Base-by-base conservation (phyloP, 2,329 filamentous ascomycete species). In the Coniochaeta ligniaria region DNA sequence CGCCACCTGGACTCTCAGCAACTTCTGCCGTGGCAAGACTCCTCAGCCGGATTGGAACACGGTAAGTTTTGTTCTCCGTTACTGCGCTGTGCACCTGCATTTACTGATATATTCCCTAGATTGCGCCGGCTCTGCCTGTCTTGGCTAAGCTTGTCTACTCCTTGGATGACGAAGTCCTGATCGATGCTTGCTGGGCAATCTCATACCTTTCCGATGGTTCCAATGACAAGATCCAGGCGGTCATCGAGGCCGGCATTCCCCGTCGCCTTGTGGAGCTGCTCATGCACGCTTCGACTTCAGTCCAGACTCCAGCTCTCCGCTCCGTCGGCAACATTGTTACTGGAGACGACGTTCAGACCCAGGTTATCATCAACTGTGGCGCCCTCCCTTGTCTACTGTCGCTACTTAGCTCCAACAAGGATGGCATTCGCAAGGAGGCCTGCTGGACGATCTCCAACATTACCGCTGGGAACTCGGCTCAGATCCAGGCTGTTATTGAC, bases 361-460 rank as follows among this genome's bases (percentile, higher is more conserved):
- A 99, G 77, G 92, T 99, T 67, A 97, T 99, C 75, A 99, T 99
- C 78, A 99, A 99, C 85, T 96, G 93, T 70, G 94, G 95, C 63
- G 89, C 95, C 66, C 84, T 99, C 55, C 88, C 93, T 47, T 96
- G 93, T 66, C 85, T 99, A n/a, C 81, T 98, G 58, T 95, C 93
- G 38, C 87, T 99, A 20, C 81, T 99, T 64, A 94, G 93, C 82
- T 98, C 94, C 38, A 95, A 91, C 72, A 99, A 99, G 84, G 95
- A 99, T 71, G 95, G 95, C 28, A 99, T 99, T 67, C 92, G 95
- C 67, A 99, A 99, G 83, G 95, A 99, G 78, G 95, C 95, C 31
- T 99, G 95, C 86, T 99, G 95, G 95, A 99, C 95, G 58, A 99
- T 99, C 69, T 97, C 93, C 73, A 99, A 99, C 83, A 91, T 99